phyloP scores from a whole-genome alignment of 768 basidiomycete species.

The Suillus cothurnatus region DNA sequence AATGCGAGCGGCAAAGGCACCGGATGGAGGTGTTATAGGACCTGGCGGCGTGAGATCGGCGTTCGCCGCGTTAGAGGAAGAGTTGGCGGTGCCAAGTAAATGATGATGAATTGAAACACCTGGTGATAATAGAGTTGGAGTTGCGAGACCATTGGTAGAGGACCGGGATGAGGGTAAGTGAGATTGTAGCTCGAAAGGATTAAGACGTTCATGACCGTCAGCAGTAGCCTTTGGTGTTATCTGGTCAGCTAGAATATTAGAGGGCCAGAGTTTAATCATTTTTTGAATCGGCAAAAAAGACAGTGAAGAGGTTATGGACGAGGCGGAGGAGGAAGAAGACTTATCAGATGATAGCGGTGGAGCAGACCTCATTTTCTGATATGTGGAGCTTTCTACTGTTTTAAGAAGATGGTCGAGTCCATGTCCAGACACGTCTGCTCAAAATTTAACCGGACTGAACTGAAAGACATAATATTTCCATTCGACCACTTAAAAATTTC shows the following conservation, averaged over 20 bases:
- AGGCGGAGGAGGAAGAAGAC: constrained; percentile 18
- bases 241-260: constrained; percentile 44
- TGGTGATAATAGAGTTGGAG: constrained; percentile 19
- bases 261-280: constrained; percentile 76
- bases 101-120: constrained; percentile 31
- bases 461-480: too few relatives aligned
- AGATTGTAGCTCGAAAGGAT: constrained; percentile 62
- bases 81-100: constrained; percentile 22
- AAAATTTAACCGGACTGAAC: background rate
- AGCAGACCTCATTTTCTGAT: constrained; percentile 13
- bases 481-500: too few relatives aligned
- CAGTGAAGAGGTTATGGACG: constrained; percentile 13
- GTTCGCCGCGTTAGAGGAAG: constrained; percentile 27
- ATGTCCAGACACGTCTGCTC: too few relatives aligned
- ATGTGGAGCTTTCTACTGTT: constrained; percentile 2
- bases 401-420: background rate
- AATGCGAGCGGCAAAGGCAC: constrained; percentile 49
- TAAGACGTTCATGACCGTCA: constrained; percentile 46
- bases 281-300: constrained; percentile 30
- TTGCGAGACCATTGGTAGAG: constrained; percentile 11
- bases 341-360: constrained; percentile 14
- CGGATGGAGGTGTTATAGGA: constrained; percentile 48
- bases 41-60: constrained; percentile 45
- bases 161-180: constrained; percentile 23
- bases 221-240: constrained; percentile 58